These are phyloP conservation scores for Myriosclerotinia curreyana DNA, from an alignment of 2,329 filamentous ascomycete species.

Conservation along the genomic window DNA sequence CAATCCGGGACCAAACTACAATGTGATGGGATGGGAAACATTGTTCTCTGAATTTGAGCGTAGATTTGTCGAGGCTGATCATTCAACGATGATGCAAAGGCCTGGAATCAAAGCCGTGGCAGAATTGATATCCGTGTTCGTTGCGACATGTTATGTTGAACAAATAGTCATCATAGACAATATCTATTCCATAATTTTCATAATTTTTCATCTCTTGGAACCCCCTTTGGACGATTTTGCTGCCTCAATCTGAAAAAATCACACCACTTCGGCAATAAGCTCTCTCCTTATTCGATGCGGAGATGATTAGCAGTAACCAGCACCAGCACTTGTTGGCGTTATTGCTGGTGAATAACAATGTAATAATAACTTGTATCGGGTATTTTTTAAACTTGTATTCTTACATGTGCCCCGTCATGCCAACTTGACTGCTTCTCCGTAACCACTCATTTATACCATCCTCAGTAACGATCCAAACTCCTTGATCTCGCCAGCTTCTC, in stretches of 20 bases:
- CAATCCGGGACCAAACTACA: not conserved
- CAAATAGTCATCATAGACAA: not conserved
- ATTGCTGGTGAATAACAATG: not conserved
- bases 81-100: conserved; percentile 32
- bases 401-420: conserved; percentile 6
- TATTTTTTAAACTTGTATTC: conserved; percentile 14
- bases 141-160: not conserved
- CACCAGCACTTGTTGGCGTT: not conserved
- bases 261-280: not conserved
- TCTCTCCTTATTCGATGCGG: not conserved
- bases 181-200: not conserved
- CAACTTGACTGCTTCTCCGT: not conserved
- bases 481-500: conserved; percentile 1
- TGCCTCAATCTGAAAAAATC: not conserved
- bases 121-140: not conserved
- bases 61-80: conserved; percentile 24
- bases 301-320: not conserved
- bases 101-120: not conserved
- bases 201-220: not conserved
- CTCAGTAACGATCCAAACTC: conserved; percentile 2
- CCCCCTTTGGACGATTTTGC: not conserved
- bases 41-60: not conserved
- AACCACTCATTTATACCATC: not conserved
- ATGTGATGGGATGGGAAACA: conserved; percentile 3
- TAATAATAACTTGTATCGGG: conserved; percentile 4